A percentile compares a stretch with the other conserved stretches of the same genome.
Conservation (phyloP, 2,329 filamentous ascomycete genomes). For the Fusarium sambucinum region DNA sequence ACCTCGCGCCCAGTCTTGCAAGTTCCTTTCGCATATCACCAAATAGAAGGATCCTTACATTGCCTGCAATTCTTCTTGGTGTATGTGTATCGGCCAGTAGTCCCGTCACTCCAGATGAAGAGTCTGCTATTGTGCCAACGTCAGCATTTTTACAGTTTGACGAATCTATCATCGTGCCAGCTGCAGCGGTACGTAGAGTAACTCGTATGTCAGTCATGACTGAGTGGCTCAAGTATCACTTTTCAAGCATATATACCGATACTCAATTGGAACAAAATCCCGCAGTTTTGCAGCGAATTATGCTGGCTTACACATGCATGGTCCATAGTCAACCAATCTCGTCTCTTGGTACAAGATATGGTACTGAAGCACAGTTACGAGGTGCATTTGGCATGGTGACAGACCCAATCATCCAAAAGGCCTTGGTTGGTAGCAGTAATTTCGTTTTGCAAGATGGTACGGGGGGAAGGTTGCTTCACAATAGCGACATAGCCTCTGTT, state of each 20-base stretch:
- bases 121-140: fast-evolving
- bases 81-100: slow-evolving; percentile 8
- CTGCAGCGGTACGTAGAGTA: background rate
- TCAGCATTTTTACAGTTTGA: background rate
- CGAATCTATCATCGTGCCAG: background rate
- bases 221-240: slow-evolving; percentile 9
- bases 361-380: background rate
- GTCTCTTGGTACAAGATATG: background rate
- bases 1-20: background rate
- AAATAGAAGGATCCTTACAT: fast-evolving
- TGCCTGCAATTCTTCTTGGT: background rate
- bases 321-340: background rate
- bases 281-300: slow-evolving; percentile 2
- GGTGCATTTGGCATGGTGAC: slow-evolving; percentile 5
- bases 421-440: background rate
- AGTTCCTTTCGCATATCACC: background rate
- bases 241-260: slow-evolving; percentile 13
- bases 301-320: slow-evolving; percentile 29
- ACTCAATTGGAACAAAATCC: background rate
- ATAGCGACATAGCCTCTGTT: fast-evolving
- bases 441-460: slow-evolving; percentile 22
- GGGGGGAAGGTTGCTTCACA: background rate
- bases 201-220: slow-evolving; percentile 5
- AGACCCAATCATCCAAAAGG: background rate
- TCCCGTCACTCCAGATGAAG: fast-evolving